Evolutionary conservation across 75 land plant genomes (phyloP).

Genomic region (Picea sitchensis): DNA sequence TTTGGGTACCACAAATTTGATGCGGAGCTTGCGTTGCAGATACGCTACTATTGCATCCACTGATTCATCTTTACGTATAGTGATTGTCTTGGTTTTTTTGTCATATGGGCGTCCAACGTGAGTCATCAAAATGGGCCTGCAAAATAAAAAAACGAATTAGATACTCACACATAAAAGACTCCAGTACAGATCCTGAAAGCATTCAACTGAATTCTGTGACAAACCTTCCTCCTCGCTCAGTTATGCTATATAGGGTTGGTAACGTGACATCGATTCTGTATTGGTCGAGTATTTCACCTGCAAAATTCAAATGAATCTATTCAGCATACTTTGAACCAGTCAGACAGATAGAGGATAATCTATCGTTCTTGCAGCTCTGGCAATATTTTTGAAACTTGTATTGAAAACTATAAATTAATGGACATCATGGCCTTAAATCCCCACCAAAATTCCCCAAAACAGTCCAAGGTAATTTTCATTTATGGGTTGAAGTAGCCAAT

Average conservation of each 20-base stretch:
- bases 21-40: conserved; percentile 47
- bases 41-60: conserved; percentile 50
- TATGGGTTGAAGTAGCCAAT: too few species aligned
- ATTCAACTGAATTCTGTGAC: not conserved
- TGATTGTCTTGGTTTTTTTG: conserved; percentile 37
- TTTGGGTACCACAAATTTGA: conserved; percentile 46
- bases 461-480: too few species aligned
- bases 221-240: conserved; percentile 51
- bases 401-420: too few species aligned
- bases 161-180: too few species aligned
- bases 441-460: too few species aligned
- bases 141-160: not conserved
- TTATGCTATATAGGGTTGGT: conserved; percentile 54
- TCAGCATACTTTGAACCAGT: too few species aligned
- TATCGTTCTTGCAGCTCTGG: too few species aligned
- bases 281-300: conserved; percentile 49
- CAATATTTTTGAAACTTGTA: too few species aligned
- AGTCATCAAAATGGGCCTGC: conserved; percentile 51
- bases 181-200: too few species aligned
- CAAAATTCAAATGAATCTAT: not conserved
- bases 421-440: too few species aligned
- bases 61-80: conserved; percentile 33
- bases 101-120: conserved; percentile 51
- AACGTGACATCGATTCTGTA: conserved; percentile 53
- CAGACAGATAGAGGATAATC: too few species aligned